Evolutionary conservation across 129 eudicot genomes (phyloP), one percentile per base, ranked within the genome.

Genomic region (Gnaphalium uliginosum): DNA sequence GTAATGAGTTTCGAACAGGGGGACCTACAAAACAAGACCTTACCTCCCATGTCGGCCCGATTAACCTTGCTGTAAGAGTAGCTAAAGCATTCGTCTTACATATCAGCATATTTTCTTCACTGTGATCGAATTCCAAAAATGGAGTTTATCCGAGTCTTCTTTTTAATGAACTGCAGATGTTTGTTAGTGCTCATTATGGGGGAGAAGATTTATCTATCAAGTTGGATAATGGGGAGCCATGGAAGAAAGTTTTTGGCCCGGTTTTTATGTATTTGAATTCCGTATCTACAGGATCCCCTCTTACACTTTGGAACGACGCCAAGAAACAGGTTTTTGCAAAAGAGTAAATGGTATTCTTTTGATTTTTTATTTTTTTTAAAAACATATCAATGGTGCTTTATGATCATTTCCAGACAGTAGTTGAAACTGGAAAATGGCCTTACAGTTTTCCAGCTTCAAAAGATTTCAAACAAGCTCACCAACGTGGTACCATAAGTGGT

Each of bases 211-310:
- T 93, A 74, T 89, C 83, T 60, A 50, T 81, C 26, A 88, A 86
- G 71, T 88, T 93, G 73, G 83, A 80, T 0, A 69, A 83, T 26
- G 96, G 96, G 8, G 98, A 93, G 75, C 71, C 68, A 35, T 93
- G 96, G 98, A 93, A 90, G 86, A 93, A 86, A 82, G 92, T 86
- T 33, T 93, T 90, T 63, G 98, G 98, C 19, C 98, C 98, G 0
- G 93, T 88, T 82, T 93, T 83, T 74, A 79, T 88, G 37, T 82
- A 86, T 76, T 75, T 93, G 1, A 88, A 93, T 66, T 77, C 90
- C 5, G 77, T 27, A 13, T 41, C 78, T 50, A 68, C 23, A 13
- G 75, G 78, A 56, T 85, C 84, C 69, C 78, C 86, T 66, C 73
- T 76, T 23, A 75, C 83, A 3, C 85, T 93, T 8, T 90, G 97